phyloP scores from a whole-genome alignment of 176 grass and related monocot species.

The Chloris gayana region DNA sequence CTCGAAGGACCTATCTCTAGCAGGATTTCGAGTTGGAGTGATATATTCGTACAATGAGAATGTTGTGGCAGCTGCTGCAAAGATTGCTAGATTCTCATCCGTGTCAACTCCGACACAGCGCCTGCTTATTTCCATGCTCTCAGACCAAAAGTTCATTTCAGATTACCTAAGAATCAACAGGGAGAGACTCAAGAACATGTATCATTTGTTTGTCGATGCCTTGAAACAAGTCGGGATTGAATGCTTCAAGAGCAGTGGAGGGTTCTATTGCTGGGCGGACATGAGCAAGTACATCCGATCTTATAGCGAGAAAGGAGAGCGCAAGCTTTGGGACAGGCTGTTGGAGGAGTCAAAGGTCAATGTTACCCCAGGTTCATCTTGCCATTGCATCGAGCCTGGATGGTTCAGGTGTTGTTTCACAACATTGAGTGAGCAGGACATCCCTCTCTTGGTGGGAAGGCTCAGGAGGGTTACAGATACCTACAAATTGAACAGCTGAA shows the following conservation, averaged over 20 bases:
- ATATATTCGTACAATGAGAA: constrained; percentile 87
- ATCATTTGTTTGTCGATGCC: constrained; percentile 60
- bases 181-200: constrained; percentile 60
- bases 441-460: constrained; percentile 80
- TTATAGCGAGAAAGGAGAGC: constrained; percentile 92
- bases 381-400: constrained; percentile 96
- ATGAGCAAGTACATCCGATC: constrained; percentile 87
- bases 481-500: constrained; percentile 36
- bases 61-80: constrained; percentile 67
- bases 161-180: constrained; percentile 64
- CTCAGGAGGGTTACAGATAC: constrained; percentile 64
- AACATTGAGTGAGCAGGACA: constrained; percentile 73
- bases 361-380: constrained; percentile 82
- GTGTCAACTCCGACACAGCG: constrained; percentile 70
- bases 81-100: constrained; percentile 90
- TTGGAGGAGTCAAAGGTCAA: constrained; percentile 87
- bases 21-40: constrained; percentile 79
- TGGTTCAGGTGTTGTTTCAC: constrained; percentile 96
- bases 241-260: constrained; percentile 76
- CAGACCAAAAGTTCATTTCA: constrained; percentile 73
- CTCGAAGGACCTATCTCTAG: constrained; percentile 81
- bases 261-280: constrained; percentile 97
- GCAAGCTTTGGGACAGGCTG: constrained; percentile 75
- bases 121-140: constrained; percentile 83
- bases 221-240: constrained; percentile 79